Conservation (phyloP, 257 asterid species). For the Gardenia jasminoides region DNA sequence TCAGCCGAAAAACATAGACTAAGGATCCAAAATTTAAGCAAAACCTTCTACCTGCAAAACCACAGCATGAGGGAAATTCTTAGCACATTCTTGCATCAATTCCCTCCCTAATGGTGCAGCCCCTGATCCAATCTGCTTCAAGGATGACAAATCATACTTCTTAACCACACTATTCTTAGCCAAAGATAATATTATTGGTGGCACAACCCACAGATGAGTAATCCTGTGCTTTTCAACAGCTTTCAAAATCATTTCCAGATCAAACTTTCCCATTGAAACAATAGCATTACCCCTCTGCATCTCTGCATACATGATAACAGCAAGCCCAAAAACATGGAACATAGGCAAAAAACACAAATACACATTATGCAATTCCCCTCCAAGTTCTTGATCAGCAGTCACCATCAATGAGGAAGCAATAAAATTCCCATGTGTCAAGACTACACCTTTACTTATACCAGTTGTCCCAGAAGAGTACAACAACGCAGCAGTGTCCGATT, state of each 20-base stretch:
- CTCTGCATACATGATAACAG: slow-evolving; percentile 66
- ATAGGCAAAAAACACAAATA: slow-evolving; percentile 74
- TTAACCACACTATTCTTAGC: slow-evolving; percentile 56
- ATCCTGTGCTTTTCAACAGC: slow-evolving; percentile 58
- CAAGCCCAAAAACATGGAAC: slow-evolving; percentile 91
- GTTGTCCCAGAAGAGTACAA: slow-evolving; percentile 95
- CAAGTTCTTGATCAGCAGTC: slow-evolving; percentile 62
- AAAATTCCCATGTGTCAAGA: slow-evolving; percentile 73
- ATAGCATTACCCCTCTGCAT: slow-evolving; percentile 79
- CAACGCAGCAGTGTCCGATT: slow-evolving; percentile 68
- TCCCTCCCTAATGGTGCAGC: slow-evolving; percentile 95
- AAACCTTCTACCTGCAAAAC: slow-evolving; percentile 55
- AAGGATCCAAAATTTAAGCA: not conserved
- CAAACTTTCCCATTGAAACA: slow-evolving; percentile 71
- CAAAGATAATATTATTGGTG: slow-evolving; percentile 78
- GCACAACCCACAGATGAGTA: slow-evolving; percentile 83
- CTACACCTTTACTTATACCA: slow-evolving; percentile 83
- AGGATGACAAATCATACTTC: slow-evolving; percentile 57
- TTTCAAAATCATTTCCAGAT: slow-evolving; percentile 60
- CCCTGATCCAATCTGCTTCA: slow-evolving; percentile 80
- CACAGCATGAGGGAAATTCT: slow-evolving; percentile 68
- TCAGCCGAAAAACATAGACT: not conserved
- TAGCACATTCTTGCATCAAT: slow-evolving; percentile 89
- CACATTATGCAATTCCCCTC: slow-evolving; percentile 52
- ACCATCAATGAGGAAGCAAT: slow-evolving; percentile 66